A percentile compares a stretch with the other conserved stretches of the same genome.
These are phyloP conservation scores for Raphanus raphanistrum DNA, from an alignment of 345 rosid genomes.

Conservation along the genomic window DNA sequence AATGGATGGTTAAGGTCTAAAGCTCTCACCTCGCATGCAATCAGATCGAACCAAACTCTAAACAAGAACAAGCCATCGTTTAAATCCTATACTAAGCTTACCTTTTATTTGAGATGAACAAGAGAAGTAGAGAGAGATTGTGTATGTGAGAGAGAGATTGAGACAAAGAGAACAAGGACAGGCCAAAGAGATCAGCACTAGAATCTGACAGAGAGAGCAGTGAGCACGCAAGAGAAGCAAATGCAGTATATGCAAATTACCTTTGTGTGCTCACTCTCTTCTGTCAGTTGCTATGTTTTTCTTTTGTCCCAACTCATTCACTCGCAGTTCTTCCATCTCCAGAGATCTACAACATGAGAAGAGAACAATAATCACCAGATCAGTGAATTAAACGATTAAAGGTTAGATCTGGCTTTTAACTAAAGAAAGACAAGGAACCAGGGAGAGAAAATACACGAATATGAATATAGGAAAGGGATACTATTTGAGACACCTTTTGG, in stretches of 20 bases:
- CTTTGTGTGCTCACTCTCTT: slow-evolving; percentile 99
- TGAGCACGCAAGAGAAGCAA: slow-evolving; percentile 93
- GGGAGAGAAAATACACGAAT: neutral
- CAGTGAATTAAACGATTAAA: neutral
- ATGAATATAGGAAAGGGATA: neutral
- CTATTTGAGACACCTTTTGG: slow-evolving; percentile 8
- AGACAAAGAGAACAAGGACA: slow-evolving; percentile 38
- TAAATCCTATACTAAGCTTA: slow-evolving; percentile 2
- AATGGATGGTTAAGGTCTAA: slow-evolving; percentile 19
- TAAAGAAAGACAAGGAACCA: slow-evolving; percentile 10
- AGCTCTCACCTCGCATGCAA: slow-evolving; percentile 24
- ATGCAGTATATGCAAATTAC: slow-evolving; percentile 57
- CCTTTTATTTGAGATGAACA: slow-evolving; percentile 14
- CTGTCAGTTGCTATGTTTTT: slow-evolving; percentile 76
- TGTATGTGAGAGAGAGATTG: slow-evolving; percentile 17
- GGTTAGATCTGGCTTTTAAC: slow-evolving; percentile 20
- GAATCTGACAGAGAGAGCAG: slow-evolving; percentile 91
- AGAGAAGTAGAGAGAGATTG: neutral
- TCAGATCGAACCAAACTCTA: slow-evolving; percentile 4
- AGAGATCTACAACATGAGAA: slow-evolving; percentile 31
- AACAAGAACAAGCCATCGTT: slow-evolving; percentile 7
- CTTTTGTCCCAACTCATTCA: slow-evolving; percentile 20
- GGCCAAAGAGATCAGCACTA: slow-evolving; percentile 47
- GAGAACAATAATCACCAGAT: slow-evolving; percentile 10
- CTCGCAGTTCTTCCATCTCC: slow-evolving; percentile 6